A percentile compares a stretch with the other conserved stretches of the same genome.
These are phyloP conservation scores for Ustilago crameri DNA, from an alignment of 1,284 basidiomycete species.

Conservation along the genomic window DNA sequence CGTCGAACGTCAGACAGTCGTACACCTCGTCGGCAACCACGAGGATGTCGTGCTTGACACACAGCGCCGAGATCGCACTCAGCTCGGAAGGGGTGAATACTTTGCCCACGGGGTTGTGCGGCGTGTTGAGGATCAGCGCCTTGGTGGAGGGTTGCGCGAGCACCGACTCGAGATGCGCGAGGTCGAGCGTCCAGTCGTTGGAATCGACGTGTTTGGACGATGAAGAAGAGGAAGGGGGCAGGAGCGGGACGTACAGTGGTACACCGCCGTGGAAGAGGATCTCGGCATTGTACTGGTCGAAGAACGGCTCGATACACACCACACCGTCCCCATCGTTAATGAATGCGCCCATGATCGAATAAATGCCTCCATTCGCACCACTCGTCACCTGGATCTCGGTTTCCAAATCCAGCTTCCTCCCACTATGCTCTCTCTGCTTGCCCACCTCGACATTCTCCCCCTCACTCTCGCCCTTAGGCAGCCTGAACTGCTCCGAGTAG, in stretches of 20 bases:
- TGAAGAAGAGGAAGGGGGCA: conserved; percentile 74
- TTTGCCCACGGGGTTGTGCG: conserved; percentile 81
- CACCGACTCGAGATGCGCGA: conserved; percentile 76
- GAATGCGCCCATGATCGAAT: conserved; percentile 58
- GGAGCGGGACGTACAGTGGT: conserved; percentile 92
- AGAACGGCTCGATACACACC: conserved; percentile 94
- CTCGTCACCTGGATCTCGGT: conserved; percentile 92
- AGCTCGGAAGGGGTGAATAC: conserved; percentile 88
- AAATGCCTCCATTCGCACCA: conserved; percentile 76
- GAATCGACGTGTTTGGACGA: conserved; percentile 49
- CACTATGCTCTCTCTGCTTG: conserved; percentile 59
- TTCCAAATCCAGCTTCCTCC: conserved; percentile 81
- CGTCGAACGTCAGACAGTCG: conserved; percentile 90
- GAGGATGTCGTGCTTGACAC: conserved; percentile 90
- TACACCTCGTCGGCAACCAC: conserved; percentile 95
- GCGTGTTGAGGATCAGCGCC: conserved; percentile 74
- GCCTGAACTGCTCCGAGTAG: conserved; percentile 49
- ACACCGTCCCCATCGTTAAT: conserved; percentile 80
- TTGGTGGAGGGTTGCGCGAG: conserved; percentile 79
- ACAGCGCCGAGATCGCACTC: conserved; percentile 82
- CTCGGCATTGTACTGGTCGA: conserved; percentile 84
- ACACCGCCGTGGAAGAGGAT: conserved; percentile 75
- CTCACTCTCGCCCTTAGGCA: conserved; percentile 31
- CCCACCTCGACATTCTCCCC: conserved; percentile 43
- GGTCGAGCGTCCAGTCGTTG: conserved; percentile 71